Evolutionary conservation across 1,284 basidiomycete genomes (phyloP), one percentile per base, ranked within the genome.

Genomic region (Cyathus pygmaeus): DNA sequence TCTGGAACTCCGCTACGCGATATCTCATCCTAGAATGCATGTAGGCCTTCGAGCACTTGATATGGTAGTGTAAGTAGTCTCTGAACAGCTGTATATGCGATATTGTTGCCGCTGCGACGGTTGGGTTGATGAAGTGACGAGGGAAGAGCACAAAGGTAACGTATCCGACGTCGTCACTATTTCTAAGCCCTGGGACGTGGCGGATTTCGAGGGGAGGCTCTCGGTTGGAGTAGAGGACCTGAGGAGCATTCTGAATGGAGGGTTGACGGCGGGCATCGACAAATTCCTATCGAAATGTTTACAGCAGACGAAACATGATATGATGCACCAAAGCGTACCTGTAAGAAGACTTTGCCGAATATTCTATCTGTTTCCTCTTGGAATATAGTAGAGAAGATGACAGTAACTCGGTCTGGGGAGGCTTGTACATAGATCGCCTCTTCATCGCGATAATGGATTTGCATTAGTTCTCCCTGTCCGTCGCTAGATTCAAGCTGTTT

Each of bases 111-210:
- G 88, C 84, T 7, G 93, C 91, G 39, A 89, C 84, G n/a, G 86
- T 80, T 4, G 89, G 83, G 70, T 90, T 94, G 65, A 87, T 78
- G 77, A 98, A 99, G 84, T 99, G 98, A 53, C 96, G 93, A 36
- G 98, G 98, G 84, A 96, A 98, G 59, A 99, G 88, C 60, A 99
- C 96, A 76, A 99, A 99, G 3, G 98, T 99, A 31, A 99, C 96
- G 76, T 99, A 99, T 65, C 98, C 98, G 61, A 96, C 91, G 64
- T 98, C 94, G 66, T 99, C 98, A 7, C 91, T 88, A 71, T 88
- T 87, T 66, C 90, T 89, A 47, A 99, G 85, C 54, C 94, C 93
- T 2, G 90, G 86, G 1, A 98, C 81, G 70, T 94, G 90, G 42
- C 96, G 89, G 64, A 99, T 96, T 80, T 99, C 98, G 26, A 98